These are phyloP conservation scores for Mitosporidium daphniae DNA, from an alignment of 371 early-diverging fungal species.

Conservation along the genomic window DNA sequence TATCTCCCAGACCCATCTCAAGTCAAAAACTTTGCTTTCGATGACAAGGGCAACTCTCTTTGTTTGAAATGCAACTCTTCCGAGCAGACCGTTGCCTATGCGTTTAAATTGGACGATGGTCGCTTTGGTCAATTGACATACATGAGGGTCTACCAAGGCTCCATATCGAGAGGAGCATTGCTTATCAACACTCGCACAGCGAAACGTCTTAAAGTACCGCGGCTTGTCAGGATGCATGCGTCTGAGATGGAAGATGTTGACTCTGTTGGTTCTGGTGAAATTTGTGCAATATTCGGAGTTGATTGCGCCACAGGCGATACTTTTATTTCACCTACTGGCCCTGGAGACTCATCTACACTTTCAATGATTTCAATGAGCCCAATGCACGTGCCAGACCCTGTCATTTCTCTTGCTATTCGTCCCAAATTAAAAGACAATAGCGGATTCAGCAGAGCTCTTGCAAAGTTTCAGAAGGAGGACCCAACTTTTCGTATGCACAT, in stretches of 20 bases:
- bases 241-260: slow-evolving; percentile 89
- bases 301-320: slow-evolving; percentile 89
- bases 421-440: slow-evolving; percentile 39
- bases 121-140: slow-evolving; percentile 80
- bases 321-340: slow-evolving; percentile 65
- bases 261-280: slow-evolving; percentile 63
- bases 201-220: slow-evolving; percentile 64
- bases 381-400: slow-evolving; percentile 83
- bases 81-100: slow-evolving; percentile 46
- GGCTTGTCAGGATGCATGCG: slow-evolving; percentile 85
- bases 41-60: slow-evolving; percentile 21
- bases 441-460: slow-evolving; percentile 68
- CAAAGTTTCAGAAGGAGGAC: slow-evolving; percentile 74
- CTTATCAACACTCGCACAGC: slow-evolving; percentile 53
- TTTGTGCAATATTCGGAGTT: slow-evolving; percentile 81
- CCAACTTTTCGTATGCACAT: slow-evolving; percentile 81
- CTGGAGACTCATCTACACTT: slow-evolving; percentile 34
- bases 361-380: slow-evolving; percentile 5
- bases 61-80: slow-evolving; percentile 14
- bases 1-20: slow-evolving; percentile 23
- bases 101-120: slow-evolving; percentile 69
- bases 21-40: slow-evolving; percentile 28
- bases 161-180: slow-evolving; percentile 37
- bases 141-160: slow-evolving; percentile 75
- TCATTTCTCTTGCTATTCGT: slow-evolving; percentile 50